Evolutionary conservation across 805 yeast species (phyloP), one percentile per base, ranked within the genome.

Genomic region (Sporopachydermia lactativora): DNA sequence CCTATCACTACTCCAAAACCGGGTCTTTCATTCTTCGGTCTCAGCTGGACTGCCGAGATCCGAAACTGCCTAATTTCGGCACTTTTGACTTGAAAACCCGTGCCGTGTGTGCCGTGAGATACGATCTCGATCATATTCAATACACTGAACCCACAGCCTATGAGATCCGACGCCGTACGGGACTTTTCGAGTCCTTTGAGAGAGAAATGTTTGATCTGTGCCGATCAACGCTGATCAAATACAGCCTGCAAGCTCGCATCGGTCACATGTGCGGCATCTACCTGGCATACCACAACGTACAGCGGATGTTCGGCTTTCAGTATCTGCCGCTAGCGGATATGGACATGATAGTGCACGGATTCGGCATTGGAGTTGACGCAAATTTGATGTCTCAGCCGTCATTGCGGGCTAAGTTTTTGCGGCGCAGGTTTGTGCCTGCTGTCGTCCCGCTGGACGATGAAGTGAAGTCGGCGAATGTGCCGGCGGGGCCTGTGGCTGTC

Each of bases 231-330:
- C 60, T 89, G 59, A 62, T 89, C 49, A 89, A 89, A 59, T 89
- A 89, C 53, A 71, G 82, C 2, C 65, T 89, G 48, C 97, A 92
- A 58, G 97, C 96, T 0, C 68, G 96, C 46, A 81, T 89, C 35
- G 98, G 97, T 2, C 77, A 81, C 50, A 89, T 92, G 97, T 96
- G 88, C 58, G 98, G 98, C 4, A 84, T 92, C 2, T 85, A 83
- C 49, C 68, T 89, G 13, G 96, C 96, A 0, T 89, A 78, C 57
- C 98, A 89, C 57, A 89, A 88, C 55, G 70, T 85, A 40, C 66
- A 73, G 19, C 64, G 75, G 38, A 71, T 88, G 49, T 84, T 89
- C 59, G 98, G 96, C 3, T 92, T 86, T 58, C 89, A 86, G 57
- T 89, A 89, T 56, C 55, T 89, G 18, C 88, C 95, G 1, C 61